Evolutionary conservation across 2,329 filamentous ascomycete species (phyloP), one percentile per base, ranked within the genome.

Genomic region (Diaporthe sp.): DNA sequence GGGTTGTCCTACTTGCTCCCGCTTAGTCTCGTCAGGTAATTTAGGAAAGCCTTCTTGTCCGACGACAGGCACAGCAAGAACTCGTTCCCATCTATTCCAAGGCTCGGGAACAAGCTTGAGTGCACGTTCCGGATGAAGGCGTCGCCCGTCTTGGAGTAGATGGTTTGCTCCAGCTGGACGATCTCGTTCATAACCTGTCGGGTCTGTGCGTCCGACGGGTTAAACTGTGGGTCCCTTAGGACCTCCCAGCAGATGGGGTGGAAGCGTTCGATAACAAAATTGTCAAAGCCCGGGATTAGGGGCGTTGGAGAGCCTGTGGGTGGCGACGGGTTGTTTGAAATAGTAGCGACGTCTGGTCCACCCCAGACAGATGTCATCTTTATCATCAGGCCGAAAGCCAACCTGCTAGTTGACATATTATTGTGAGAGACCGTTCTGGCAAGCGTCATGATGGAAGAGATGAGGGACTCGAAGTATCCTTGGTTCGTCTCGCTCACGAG

Each of bases 401-500:
- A 91, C 60, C 90, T 86, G 78, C 89, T 91, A 2, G 90, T 89
- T 9, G 87, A 86, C 42, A 92, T 85, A 77, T 91, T 91, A 60
- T 89, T 89, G 50, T 91, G 90, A 4, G 83, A 82, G 22, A 95
- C 88, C 57, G 96, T 95, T 82, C 93, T 93, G 71, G 95, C 93
- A 77, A 98, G 93, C 76, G 93, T 92, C 76, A 96, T 94, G 76
- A 98, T 93, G 0, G 95, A 97, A 7, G 91, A 89, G 77, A 99
- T 93, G 79, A 98, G 90, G 3, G 93, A 91, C 79, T 98, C 95
- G 79, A 99, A 98, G 77, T 94, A 95, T 40, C 91, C 90, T 86
- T 98, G 96, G 84, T 99, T 99, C 13, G 92, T 89, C 80, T 95
- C 92, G 80, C 95, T 98, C 77, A 99, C 93, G 55, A 99, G 92